phyloP scores from a whole-genome alignment of 352 stramenopile species.

The Elongisporangium anandrum region DNA sequence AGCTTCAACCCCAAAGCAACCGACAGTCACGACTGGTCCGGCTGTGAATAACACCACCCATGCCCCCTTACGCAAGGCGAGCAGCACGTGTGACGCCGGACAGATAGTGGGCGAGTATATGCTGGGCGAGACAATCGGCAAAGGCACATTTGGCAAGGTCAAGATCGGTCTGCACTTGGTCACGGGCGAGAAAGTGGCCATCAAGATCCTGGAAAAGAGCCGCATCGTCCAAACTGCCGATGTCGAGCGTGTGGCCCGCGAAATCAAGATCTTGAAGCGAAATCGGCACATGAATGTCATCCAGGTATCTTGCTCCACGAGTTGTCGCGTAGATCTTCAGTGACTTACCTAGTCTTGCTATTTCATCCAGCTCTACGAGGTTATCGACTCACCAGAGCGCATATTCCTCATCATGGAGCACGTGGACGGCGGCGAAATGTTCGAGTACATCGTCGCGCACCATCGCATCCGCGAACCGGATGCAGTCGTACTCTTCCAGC shows the following conservation, averaged over 20 bases:
- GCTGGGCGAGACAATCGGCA: slow-evolving; percentile 88
- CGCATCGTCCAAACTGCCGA: slow-evolving; percentile 86
- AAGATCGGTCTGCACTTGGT: slow-evolving; percentile 81
- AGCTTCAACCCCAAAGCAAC: background rate
- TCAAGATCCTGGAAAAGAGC: slow-evolving; percentile 93
- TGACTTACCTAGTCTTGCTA: no score
- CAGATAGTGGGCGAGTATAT: slow-evolving; percentile 86
- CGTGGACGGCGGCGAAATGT: slow-evolving; percentile 90
- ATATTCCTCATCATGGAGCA: slow-evolving; percentile 95
- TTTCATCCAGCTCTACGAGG: slow-evolving; percentile 88
- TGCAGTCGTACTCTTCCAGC: slow-evolving; percentile 80
- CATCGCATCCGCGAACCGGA: slow-evolving; percentile 80
- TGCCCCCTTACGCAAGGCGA: background rate
- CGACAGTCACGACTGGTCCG: background rate
- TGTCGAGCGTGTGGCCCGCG: slow-evolving; percentile 85
- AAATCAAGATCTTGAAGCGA: slow-evolving; percentile 94
- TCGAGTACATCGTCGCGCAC: slow-evolving; percentile 93
- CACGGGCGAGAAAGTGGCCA: slow-evolving; percentile 90
- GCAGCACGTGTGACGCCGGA: slow-evolving; percentile 9
- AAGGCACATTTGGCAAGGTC: slow-evolving; percentile 94
- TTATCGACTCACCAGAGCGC: slow-evolving; percentile 76
- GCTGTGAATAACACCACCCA: background rate
- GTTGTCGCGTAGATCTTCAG: no score
- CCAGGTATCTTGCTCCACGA: slow-evolving; percentile 47
- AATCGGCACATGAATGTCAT: slow-evolving; percentile 89